phyloP scores from a whole-genome alignment of 768 basidiomycete genomes.

The Lactifluus volemus region DNA sequence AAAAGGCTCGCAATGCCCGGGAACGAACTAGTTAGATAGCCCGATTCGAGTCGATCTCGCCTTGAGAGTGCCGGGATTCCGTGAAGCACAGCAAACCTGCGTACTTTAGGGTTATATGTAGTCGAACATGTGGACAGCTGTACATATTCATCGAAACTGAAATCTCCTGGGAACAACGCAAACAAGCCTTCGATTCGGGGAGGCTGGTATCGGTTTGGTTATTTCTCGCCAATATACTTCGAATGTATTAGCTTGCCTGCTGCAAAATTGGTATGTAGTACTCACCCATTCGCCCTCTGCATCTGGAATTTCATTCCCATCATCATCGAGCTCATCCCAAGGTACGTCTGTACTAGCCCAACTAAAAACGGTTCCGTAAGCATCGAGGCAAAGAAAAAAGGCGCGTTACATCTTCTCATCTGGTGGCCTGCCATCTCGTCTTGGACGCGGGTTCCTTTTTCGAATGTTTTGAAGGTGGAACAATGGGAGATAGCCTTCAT shows the following conservation, averaged over 20 bases:
- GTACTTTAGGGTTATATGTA: background rate
- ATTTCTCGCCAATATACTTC: background rate
- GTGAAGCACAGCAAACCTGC: background rate
- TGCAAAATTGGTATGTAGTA: background rate
- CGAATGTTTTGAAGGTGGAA: constrained; percentile 2
- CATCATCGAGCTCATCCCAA: constrained; percentile 6
- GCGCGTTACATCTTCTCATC: constrained; percentile 4
- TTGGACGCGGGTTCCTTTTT: background rate
- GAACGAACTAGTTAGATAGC: no score
- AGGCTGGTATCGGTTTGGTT: no score
- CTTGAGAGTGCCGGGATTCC: no score
- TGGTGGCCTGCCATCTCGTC: constrained; percentile 8
- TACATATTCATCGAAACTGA: background rate
- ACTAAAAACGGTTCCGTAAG: background rate
- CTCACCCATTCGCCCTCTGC: constrained; percentile 5
- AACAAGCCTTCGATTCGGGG: background rate
- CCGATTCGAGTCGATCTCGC: no score
- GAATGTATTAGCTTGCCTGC: background rate
- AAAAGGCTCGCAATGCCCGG: no score
- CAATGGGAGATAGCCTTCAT: constrained; percentile 4
- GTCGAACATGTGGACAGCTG: background rate
- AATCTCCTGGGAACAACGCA: background rate
- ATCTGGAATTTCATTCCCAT: constrained; percentile 1
- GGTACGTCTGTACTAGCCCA: constrained; percentile 4
- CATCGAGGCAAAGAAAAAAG: background rate